Base-by-base conservation (phyloP, 179 eudicot genomes). In the Beta lomatogona region DNA sequence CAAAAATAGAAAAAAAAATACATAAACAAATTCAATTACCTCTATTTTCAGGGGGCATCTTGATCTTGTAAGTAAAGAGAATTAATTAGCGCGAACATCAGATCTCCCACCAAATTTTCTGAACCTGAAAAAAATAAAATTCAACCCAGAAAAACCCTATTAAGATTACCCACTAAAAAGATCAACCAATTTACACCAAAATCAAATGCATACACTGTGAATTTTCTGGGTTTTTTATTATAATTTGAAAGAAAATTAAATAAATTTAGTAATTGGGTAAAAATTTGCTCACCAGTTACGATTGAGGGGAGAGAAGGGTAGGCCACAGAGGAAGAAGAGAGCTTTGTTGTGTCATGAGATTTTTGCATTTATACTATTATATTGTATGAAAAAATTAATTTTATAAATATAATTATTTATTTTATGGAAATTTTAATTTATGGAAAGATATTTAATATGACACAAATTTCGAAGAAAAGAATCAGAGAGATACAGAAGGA, bases 11-110 rank as follows among this genome's bases (percentile, higher is more conserved):
- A 13, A 79, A 31, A 75, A 68, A 46, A 21, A 45, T 52, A 57
- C 9, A 6, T 5, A 48, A 3, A 0, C 4, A 16, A 12, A 83
- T 81, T 55, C n/a, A 50, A 78, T 75, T 19, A 91, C 94, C 89
- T 82, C 80, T 79, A 83, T 85, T 81, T 71, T 86, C 89, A 77
- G 83, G 83, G 85, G 90, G 86, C 86, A 86, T 88, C 91, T 76
- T 90, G 88, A 87, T 89, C 86, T 78, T 75, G 77, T 22, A 71
- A 82, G 83, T 82, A 89, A 80, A 85, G 75, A 82, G 41, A 86
- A 87, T 87, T 86, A 85, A 81, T 86, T 74, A 73, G 87, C 87
- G 84, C 85, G 90, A 87, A 86, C 95, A 92, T 92, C 87, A 88
- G 93, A 90, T 92, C 91, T 82, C 86, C 85, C 83, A 76, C 85